These are phyloP conservation scores for Nothopassalora personata DNA, from an alignment of 2,329 filamentous ascomycete genomes.

Conservation along the genomic window DNA sequence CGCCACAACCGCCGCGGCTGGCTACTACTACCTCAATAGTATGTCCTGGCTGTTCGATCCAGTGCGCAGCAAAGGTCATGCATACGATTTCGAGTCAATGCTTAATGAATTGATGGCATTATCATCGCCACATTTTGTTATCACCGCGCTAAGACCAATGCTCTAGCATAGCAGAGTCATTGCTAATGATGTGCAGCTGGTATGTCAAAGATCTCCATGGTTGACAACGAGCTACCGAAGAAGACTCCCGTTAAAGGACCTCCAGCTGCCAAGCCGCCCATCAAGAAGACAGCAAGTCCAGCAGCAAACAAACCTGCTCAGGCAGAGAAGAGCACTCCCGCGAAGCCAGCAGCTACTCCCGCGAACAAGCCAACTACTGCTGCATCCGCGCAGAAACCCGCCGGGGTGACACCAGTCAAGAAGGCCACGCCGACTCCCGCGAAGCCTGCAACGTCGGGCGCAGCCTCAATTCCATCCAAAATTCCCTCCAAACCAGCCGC, in stretches of 20 bases:
- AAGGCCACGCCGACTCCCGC: slow-evolving; percentile 16
- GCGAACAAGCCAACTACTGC: slow-evolving; percentile 21
- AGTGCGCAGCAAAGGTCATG: not conserved
- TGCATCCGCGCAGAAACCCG: slow-evolving; percentile 16
- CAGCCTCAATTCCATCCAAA: slow-evolving; percentile 15
- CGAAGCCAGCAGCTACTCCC: slow-evolving; percentile 13
- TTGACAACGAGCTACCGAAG: slow-evolving; percentile 29
- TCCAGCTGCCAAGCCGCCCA: slow-evolving; percentile 13
- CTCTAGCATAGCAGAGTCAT: not conserved
- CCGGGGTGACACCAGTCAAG: slow-evolving; percentile 14
- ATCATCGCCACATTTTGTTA: not conserved
- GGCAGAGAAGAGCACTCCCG: slow-evolving; percentile 10
- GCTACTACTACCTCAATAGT: slow-evolving; percentile 8
- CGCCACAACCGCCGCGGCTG: slow-evolving; percentile 5
- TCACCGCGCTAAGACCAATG: not conserved
- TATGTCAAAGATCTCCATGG: slow-evolving; percentile 31
- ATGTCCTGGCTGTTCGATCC: slow-evolving; percentile 5
- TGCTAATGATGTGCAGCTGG: slow-evolving; percentile 18
- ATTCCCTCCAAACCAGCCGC: slow-evolving; percentile 8
- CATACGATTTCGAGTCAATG: not conserved
- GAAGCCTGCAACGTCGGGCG: slow-evolving; percentile 12
- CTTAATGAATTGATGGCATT: not conserved
- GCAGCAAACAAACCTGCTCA: slow-evolving; percentile 11
- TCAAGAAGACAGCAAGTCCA: slow-evolving; percentile 15
- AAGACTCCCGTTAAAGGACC: slow-evolving; percentile 21